Conservation (phyloP, 306 rosid genomes). For the Gillenia trifoliata region DNA sequence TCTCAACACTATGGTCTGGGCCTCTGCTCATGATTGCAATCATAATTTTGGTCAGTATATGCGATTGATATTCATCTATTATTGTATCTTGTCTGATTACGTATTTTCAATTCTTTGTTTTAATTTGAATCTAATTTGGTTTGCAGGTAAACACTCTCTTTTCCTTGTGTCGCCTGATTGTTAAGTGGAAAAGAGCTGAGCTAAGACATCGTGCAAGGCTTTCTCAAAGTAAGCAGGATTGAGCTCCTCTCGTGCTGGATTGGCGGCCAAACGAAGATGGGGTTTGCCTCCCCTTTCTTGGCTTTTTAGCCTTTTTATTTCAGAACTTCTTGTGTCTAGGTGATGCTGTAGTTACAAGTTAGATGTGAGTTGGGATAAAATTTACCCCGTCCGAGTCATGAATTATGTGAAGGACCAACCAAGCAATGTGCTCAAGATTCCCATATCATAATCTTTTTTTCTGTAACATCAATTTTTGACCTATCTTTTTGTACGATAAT, state of each 20-base stretch:
- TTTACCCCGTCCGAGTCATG: background rate
- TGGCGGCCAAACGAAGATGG: background rate
- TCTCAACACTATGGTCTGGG: constrained; percentile 87
- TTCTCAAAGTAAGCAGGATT: constrained; percentile 69
- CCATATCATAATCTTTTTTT: background rate
- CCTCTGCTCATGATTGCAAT: constrained; percentile 83
- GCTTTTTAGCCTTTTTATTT: background rate
- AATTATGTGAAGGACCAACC: constrained; percentile 1
- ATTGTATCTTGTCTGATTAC: background rate
- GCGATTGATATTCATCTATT: background rate
- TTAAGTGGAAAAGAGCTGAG: constrained; percentile 93
- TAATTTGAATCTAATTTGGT: constrained; percentile 15
- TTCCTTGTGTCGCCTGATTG: constrained; percentile 72
- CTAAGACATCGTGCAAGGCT: constrained; percentile 82
- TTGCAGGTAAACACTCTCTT: constrained; percentile 87
- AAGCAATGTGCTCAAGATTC: background rate
- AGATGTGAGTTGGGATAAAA: background rate
- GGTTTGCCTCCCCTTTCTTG: background rate
- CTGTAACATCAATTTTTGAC: background rate
- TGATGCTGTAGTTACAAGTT: background rate
- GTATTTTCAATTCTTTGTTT: constrained; percentile 1
- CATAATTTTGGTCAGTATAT: constrained; percentile 75
- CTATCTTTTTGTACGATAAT: background rate
- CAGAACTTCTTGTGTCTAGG: background rate
- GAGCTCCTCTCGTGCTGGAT: constrained; percentile 14